Base-by-base conservation (phyloP, 306 rosid species). In the Castanospermum australe region DNA sequence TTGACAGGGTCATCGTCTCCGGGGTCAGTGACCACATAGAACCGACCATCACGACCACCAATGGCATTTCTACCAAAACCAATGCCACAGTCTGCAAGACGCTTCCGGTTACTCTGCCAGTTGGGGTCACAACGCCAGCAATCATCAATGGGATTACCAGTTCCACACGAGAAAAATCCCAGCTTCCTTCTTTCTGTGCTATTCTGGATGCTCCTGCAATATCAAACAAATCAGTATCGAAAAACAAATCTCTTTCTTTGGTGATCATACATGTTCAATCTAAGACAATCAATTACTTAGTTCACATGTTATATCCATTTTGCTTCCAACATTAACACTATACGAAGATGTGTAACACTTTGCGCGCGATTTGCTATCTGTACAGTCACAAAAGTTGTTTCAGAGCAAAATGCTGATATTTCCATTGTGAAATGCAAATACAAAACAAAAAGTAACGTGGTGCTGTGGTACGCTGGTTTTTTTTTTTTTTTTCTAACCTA, bases 131-230 rank as follows among this genome's bases (percentile, higher is more conserved):
- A 89, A 77, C 90, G 82, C 92, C 89, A 89, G 51, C 92, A 83
- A 0, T 71, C 65, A 54, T 86, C 92, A 4, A 86, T 79, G 2
- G 88, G 92, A 73, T 88, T 88, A 8, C 98, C 99, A 0, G 98
- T 92, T 78, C 97, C 99, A 74, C 99, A 95, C 0, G 98, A 88
- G 92, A 95, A 95, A 83, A 39, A 95, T 11, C 99, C 99, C 39
- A 95, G 91, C 69, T 90, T 92, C 67, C 99, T 90, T 77, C 99
- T 92, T 45, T 89, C 93, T 8, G 99, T 95, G 84, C 87, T 92
- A 80, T 95, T 95, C 79, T 80, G 81, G 64, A 92, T 91, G 36
- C 86, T 87, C 98, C 99, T 95, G 92, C 67, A 67, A 87, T 48
- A 70, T 35, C 84, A 82, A 76, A 71, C 73, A 52, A 68, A 66